Conservation (phyloP, 228 moss, liverwort and hornwort genomes). For the Sphagnum magellanicum region DNA sequence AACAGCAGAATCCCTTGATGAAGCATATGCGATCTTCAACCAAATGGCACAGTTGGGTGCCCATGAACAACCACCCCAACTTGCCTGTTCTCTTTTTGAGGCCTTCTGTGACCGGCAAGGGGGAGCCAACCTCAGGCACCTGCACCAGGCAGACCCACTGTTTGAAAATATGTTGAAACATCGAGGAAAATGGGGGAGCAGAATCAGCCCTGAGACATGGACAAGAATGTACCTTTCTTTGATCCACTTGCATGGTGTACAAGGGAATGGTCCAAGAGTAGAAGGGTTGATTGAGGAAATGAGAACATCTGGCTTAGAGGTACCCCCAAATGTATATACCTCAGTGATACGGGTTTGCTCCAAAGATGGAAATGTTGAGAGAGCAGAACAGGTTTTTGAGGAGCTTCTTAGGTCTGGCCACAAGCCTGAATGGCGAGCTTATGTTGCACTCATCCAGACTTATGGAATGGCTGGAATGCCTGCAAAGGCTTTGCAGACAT, state of each 20-base stretch:
- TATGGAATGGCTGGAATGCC: conserved; percentile 63
- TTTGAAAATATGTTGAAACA: conserved; percentile 52
- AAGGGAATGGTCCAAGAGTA: conserved; percentile 62
- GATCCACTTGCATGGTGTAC: conserved; percentile 60
- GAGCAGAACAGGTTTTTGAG: conserved; percentile 55
- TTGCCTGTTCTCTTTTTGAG: conserved; percentile 62
- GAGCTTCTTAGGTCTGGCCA: conserved; percentile 51
- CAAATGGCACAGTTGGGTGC: conserved; percentile 88
- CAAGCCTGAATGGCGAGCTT: conserved; percentile 59
- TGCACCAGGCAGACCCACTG: conserved; percentile 68
- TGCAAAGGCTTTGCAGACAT: conserved; percentile 48
- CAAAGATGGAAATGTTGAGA: conserved; percentile 40
- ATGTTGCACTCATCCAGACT: conserved; percentile 68
- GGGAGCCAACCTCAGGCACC: conserved; percentile 44
- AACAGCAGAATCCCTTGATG: conserved; percentile 39
- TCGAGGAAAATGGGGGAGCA: conserved; percentile 20
- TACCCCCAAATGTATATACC: conserved; percentile 59
- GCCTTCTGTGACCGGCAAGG: conserved; percentile 56
- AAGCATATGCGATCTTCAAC: conserved; percentile 64
- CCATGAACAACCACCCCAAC: conserved; percentile 68
- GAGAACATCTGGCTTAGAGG: conserved; percentile 43
- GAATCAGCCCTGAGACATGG: conserved; percentile 44
- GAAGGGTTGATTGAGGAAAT: conserved; percentile 49
- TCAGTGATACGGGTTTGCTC: conserved; percentile 64
- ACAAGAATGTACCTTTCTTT: conserved; percentile 61